Percentiles rank a stretch among this genome's conserved stretches.
phyloP scores from a whole-genome alignment of 305 asterid genomes.

The Nicotiana rustica region DNA sequence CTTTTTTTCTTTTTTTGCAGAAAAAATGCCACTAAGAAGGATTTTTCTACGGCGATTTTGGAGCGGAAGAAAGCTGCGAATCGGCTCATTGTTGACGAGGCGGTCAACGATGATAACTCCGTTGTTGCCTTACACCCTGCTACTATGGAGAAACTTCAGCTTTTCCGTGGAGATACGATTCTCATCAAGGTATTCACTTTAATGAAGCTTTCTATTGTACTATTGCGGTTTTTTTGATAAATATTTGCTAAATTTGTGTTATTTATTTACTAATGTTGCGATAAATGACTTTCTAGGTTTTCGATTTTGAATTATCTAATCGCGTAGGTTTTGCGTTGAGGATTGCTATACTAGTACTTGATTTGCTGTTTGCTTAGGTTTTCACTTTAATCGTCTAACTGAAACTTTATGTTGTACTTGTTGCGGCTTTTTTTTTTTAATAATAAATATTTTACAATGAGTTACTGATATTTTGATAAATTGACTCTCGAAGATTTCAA shows the following conservation, averaged over 20 bases:
- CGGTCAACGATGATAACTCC: conserved; percentile 80
- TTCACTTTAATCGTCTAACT: neutral
- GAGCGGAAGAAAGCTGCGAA: conserved; percentile 78
- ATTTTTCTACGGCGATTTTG: conserved; percentile 77
- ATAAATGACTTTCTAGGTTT: neutral
- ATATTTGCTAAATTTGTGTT: neutral
- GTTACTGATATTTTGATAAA: neutral
- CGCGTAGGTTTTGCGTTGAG: neutral
- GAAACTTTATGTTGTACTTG: neutral
- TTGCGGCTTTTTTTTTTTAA: neutral
- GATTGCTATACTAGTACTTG: neutral
- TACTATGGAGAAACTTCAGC: conserved; percentile 83
- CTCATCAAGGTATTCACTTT: conserved; percentile 64
- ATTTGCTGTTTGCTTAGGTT: neutral
- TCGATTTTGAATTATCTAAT: neutral
- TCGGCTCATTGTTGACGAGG: conserved; percentile 79
- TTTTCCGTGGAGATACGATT: conserved; percentile 78
- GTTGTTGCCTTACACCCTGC: conserved; percentile 73
- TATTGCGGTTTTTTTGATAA: neutral
- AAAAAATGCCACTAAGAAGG: conserved; percentile 68
- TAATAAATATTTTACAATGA: neutral
- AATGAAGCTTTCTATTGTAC: neutral
- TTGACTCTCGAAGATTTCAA: neutral
- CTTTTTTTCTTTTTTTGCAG: conserved; percentile 42
- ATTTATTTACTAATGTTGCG: neutral